Percentiles rank a stretch among this genome's conserved stretches.
phyloP scores from a whole-genome alignment of 768 basidiomycete species.

The Leccinum incarnatum region DNA sequence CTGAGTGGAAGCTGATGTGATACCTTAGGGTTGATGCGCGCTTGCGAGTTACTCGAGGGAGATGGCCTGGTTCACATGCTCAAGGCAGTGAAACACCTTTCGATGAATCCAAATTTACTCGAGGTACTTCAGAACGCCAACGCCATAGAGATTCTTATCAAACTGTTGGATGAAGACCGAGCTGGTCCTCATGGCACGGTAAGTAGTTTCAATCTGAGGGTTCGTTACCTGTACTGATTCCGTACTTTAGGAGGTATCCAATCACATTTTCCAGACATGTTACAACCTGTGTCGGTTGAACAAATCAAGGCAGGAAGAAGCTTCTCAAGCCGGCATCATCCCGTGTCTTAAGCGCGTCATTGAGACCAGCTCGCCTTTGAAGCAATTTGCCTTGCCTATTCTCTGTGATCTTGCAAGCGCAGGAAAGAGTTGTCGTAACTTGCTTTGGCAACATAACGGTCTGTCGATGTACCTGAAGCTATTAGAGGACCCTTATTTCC shows the following conservation, averaged over 20 bases:
- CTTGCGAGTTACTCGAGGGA: conserved; percentile 84
- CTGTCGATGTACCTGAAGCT: conserved; percentile 74
- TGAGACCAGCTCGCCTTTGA: conserved; percentile 84
- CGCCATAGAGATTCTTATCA: conserved; percentile 86
- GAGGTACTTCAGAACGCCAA: conserved; percentile 97
- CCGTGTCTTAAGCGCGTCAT: conserved; percentile 90
- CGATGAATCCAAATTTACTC: conserved; percentile 86
- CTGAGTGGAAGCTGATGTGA: conserved; percentile 1
- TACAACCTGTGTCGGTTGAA: conserved; percentile 95
- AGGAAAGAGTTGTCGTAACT: conserved; percentile 84
- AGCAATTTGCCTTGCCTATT: conserved; percentile 96
- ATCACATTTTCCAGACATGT: conserved; percentile 95
- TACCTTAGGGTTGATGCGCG: conserved; percentile 71
- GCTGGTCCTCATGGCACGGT: conserved; percentile 80
- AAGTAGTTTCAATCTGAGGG: conserved; percentile 25
- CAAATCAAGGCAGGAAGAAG: conserved; percentile 94
- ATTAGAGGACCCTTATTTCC: conserved; percentile 85
- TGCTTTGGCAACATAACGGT: conserved; percentile 95
- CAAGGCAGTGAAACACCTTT: conserved; percentile 94
- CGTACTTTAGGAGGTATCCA: conserved; percentile 80
- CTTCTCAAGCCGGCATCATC: conserved; percentile 92
- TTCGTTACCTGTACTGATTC: neutral
- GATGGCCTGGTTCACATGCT: conserved; percentile 85
- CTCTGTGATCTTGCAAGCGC: conserved; percentile 95
- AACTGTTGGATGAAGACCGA: conserved; percentile 77